Evolutionary conservation across 129 eudicot genomes (phyloP).

Genomic region (Flaveria brownii): DNA sequence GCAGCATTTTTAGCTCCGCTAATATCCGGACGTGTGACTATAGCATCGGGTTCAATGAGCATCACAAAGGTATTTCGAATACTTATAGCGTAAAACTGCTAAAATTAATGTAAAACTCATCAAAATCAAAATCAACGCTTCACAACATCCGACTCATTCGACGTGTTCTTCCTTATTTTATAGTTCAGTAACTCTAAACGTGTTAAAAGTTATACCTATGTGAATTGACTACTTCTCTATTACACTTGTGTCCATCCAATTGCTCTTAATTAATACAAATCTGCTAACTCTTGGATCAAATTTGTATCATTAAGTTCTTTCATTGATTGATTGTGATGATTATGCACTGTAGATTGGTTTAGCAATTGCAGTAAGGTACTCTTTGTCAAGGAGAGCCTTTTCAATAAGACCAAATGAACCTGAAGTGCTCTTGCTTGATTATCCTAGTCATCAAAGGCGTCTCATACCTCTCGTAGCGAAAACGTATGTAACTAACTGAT

Average conservation of each 20-base stretch:
- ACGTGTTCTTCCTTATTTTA: no score
- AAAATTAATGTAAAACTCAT: neutral
- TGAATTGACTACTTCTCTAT: no score
- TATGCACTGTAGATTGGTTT: slow-evolving; percentile 53
- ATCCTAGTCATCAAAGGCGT: slow-evolving; percentile 92
- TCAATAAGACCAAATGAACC: slow-evolving; percentile 64
- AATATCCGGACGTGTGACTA: slow-evolving; percentile 87
- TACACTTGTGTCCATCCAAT: no score
- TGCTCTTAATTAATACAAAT: no score
- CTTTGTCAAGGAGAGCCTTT: slow-evolving; percentile 80
- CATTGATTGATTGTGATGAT: neutral
- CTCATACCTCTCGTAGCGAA: slow-evolving; percentile 89
- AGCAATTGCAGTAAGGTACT: slow-evolving; percentile 76
- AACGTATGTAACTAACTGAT: slow-evolving; percentile 52
- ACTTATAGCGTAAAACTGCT: neutral
- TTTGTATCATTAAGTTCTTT: no score
- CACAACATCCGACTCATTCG: no score
- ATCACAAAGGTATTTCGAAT: slow-evolving; percentile 56
- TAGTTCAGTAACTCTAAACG: no score
- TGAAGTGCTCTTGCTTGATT: slow-evolving; percentile 87
- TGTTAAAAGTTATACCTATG: no score
- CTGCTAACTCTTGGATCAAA: no score
- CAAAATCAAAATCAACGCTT: no score
- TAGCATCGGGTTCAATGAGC: slow-evolving; percentile 68
- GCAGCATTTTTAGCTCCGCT: slow-evolving; percentile 93